Evolutionary conservation across 768 basidiomycete genomes (phyloP), one percentile per base, ranked within the genome.

Genomic region (Tylopilus balloui): DNA sequence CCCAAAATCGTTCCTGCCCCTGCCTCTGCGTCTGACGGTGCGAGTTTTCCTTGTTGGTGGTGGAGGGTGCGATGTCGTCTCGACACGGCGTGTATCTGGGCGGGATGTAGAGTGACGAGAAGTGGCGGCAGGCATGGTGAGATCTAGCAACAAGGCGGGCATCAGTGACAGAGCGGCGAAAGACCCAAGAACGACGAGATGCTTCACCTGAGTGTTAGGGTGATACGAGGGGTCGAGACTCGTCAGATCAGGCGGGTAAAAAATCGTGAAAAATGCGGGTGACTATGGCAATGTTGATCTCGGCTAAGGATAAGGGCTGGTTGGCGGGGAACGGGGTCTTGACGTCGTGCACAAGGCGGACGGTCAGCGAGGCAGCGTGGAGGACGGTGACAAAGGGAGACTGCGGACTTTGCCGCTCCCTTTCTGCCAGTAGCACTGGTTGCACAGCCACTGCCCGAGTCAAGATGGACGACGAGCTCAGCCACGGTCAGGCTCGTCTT

Each of bases 21-120:
- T 75, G 29, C 84, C 84, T 58, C 87, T 73, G 50, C 87, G 78
- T 61, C 80, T 79, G 37, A 77, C 72, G 41, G 76, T 53, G 44
- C 74, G 69, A 24, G 69, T 69, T 59, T 75, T 77, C 58, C 57
- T 66, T 27, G 44, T 45, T 31, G 52, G 53, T 28, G 67, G 54
- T 5, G 56, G 64, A 50, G 66, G 61, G 68, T 67, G 71, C 69
- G 51, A 65, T 39, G 64, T 45, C 15, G 52, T 56, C 28, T 65
- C 53, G 42, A 60, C 53, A 49, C 50, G 51, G 36, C 69, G 72
- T 13, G 59, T 52, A 45, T 59, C 63, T 52, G 66, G 46, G 55
- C 61, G 70, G 32, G 53, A 42, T 52, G 69, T 51, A 45, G 70
- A 52, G 34, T 65, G 61, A 49, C 69, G 56, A 59, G 73, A 69